Base-by-base conservation (phyloP, 2,329 filamentous ascomycete species). In the Ceratocystis harringtonii region DNA sequence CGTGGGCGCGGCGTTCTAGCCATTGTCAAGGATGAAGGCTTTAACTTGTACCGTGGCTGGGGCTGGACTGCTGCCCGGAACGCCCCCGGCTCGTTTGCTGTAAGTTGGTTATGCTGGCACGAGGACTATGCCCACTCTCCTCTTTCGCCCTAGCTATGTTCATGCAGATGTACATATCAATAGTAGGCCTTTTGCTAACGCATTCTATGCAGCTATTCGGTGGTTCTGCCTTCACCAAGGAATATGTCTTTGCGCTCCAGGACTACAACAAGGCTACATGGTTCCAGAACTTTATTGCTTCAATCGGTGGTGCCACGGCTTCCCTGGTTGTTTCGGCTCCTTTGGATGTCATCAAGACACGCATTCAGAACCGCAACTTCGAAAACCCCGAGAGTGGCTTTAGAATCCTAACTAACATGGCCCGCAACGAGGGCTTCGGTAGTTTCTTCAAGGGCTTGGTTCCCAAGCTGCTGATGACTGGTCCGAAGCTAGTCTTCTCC, bases 401-500 rank as follows among this genome's bases (percentile, higher is more conserved):
- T 82, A 84, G 85, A 72, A 97, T 99, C 71, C 79, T 99, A 68
- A 82, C 85, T 69, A 95, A 91, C 75, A 99, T 99, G 94, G 84
- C 89, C 69, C 89, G 86, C 80, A 84, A 96, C 71, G 94, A 99
- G 77, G 94, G 92, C 25, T 74, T 87, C 67, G 79, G 81, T 17
- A 87, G 88, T 72, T 97, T 99, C 84, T 99, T 99, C 85, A 99
- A 99, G 84, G 94, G 94, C 55, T 78, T 99, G 69, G 88, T 91
- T 62, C 94, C 94, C 69, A 99, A 99, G 87, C 85, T 99, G 69
- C 83, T 99, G 73, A 99, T 99, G 94, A 99, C 94, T 17, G 95
- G 94, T 28, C 94, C 94, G 69, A 99, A 99, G 84, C 83, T 99
- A 68, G 94, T 97, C 69, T 99, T 99, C 81, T 96, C 92, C 68